phyloP scores from a whole-genome alignment of 1,139 yeast genomes.

The Suhomyces ambrosiae region DNA sequence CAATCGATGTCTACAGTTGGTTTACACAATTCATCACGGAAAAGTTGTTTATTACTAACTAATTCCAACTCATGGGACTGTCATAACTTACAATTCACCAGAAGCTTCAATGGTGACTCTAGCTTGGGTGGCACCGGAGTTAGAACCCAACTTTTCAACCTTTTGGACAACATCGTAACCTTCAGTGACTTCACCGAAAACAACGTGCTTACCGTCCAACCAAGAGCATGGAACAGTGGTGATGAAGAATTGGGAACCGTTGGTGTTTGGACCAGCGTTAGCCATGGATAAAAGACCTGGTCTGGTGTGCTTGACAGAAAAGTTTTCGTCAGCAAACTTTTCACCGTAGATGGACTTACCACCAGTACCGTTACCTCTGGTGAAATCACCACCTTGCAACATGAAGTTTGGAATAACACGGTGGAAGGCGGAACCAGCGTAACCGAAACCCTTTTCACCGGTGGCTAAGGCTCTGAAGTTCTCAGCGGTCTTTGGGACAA shows the following conservation, averaged over 20 bases:
- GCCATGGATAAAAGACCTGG: conserved; percentile 99
- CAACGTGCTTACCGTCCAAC: conserved; percentile 99
- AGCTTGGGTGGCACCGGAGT: conserved; percentile 79
- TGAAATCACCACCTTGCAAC: conserved; percentile 99
- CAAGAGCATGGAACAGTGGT: conserved; percentile 95
- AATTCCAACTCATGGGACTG: neutral
- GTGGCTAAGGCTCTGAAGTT: conserved; percentile 97
- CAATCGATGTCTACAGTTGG: no score
- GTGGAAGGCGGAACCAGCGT: conserved; percentile 92
- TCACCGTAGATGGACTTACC: conserved; percentile 98
- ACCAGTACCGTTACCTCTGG: conserved; percentile 93
- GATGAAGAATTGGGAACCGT: conserved; percentile 98
- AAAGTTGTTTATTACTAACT: neutral
- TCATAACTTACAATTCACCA: conserved; percentile 67
- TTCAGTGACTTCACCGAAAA: conserved; percentile 93
- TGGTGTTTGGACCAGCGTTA: conserved; percentile 99
- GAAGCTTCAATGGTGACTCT: conserved; percentile 76
- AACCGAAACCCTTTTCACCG: conserved; percentile 97
- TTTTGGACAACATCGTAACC: conserved; percentile 91
- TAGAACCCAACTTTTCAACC: conserved; percentile 84
- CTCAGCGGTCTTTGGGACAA: conserved; percentile 97
- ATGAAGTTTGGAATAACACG: conserved; percentile 97
- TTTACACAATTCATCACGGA: no score
- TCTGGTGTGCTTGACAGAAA: conserved; percentile 76
- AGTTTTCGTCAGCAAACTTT: conserved; percentile 96